A percentile compares a stretch with the other conserved stretches of the same genome.
Conservation (phyloP, 2,329 filamentous ascomycete species). For the Curvularia sp. region DNA sequence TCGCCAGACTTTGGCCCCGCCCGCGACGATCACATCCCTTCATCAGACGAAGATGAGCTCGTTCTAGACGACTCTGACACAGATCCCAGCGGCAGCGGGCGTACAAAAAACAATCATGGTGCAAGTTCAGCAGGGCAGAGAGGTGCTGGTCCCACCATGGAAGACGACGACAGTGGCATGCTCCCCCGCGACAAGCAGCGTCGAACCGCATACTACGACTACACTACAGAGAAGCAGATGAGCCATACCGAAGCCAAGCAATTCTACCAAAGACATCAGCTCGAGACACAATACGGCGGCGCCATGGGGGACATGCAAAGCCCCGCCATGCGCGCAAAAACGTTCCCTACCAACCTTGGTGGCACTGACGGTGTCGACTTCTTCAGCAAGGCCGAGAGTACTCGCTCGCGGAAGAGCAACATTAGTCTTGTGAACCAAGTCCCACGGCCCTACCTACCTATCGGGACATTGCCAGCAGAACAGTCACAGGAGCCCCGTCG, state of each 20-base stretch:
- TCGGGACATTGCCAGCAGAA: constrained; percentile 41
- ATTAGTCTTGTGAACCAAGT: constrained; percentile 39
- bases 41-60: constrained; percentile 48
- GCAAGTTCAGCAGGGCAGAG: constrained; percentile 29
- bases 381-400: constrained; percentile 51
- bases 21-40: constrained; percentile 45
- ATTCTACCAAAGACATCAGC: constrained; percentile 89
- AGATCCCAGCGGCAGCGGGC: constrained; percentile 25
- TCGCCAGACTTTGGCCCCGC: constrained; percentile 45
- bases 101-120: constrained; percentile 27
- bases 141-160: constrained; percentile 33
- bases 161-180: constrained; percentile 44
- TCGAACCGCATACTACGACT: constrained; percentile 90
- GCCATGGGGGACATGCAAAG: constrained; percentile 50
- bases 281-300: constrained; percentile 60
- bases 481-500: constrained; percentile 37
- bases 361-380: constrained; percentile 45
- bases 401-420: constrained; percentile 53
- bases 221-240: constrained; percentile 91
- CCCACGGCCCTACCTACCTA: constrained; percentile 34
- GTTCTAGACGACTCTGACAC: constrained; percentile 41
- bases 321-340: constrained; percentile 54
- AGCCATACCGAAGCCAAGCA: constrained; percentile 93
- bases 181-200: constrained; percentile 61
- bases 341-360: constrained; percentile 52